These are phyloP conservation scores for Mycena pura DNA, from an alignment of 768 basidiomycete species.

Conservation along the genomic window DNA sequence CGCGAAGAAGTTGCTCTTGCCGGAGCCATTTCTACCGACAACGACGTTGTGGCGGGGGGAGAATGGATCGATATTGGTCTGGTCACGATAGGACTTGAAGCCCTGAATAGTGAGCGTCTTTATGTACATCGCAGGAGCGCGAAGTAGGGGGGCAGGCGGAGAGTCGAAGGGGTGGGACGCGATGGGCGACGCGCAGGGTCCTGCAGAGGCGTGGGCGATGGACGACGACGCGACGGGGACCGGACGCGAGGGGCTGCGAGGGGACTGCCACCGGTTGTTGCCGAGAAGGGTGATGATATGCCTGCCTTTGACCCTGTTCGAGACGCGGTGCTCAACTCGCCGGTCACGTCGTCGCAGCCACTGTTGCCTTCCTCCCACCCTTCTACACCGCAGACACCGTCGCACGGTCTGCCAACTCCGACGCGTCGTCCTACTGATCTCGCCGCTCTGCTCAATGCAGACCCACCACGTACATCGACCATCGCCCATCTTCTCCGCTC, in stretches of 20 bases:
- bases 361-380: constrained; percentile 30
- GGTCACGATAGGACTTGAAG: constrained; percentile 98
- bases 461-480: constrained; percentile 53
- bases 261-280: no score
- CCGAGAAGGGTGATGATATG: constrained; percentile 52
- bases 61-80: constrained; percentile 94
- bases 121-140: constrained; percentile 65
- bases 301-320: constrained; percentile 87
- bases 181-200: no score
- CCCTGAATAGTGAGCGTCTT: constrained; percentile 92
- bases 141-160: no score
- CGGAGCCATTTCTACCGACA: constrained; percentile 96
- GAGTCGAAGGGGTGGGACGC: background rate
- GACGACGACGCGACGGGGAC: no score
- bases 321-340: constrained; percentile 85
- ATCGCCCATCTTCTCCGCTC: constrained; percentile 49
- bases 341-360: constrained; percentile 53
- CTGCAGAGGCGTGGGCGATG: background rate
- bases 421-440: constrained; percentile 75
- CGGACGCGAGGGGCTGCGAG: no score
- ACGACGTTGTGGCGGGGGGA: constrained; percentile 94
- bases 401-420: constrained; percentile 54
- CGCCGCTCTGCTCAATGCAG: constrained; percentile 77
- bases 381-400: constrained; percentile 38
- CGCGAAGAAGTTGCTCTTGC: constrained; percentile 98